Evolutionary conservation across 257 asterid genomes (phyloP), one percentile per base, ranked within the genome.

Genomic region (Jacaranda copaia): DNA sequence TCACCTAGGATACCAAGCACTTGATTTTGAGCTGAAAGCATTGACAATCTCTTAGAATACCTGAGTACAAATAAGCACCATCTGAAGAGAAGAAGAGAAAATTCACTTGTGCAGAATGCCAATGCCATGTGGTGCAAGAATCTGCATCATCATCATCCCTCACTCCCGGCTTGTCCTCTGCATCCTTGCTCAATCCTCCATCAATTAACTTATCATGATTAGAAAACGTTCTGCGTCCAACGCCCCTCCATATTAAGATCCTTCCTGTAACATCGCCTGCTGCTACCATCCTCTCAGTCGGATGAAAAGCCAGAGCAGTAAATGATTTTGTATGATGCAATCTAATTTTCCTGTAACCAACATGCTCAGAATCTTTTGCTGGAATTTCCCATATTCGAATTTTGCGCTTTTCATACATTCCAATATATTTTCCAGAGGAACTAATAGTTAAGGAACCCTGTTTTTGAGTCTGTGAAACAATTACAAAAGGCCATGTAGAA

Each of bases 181-280:
- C 78, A 75, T 85, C 86, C 73, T 78, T 77, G 72, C 55, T 72
- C 15, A 72, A 56, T 52, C 75, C 77, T 57, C 88, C 84, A 66
- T 85, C 81, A 52, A 70, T 53, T 64, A 78, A 65, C 64, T 88
- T 81, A 51, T 68, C 62, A 53, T 67, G 62, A 63, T 63, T 73
- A 48, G 87, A 72, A 43, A 86, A 82, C 45, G 86, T 79, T 78
- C 70, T 71, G 19, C 25, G 73, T 38, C 99, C 99, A 82, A 91
- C 88, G 73, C 93, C 94, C 86, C 98, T 93, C 97, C 97, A 96
- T 83, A 96, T 68, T 80, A 93, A 82, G 76, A 96, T 91, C 82
- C 99, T 91, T 85, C 99, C 99, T 1, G 97, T 89, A 46, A 63
- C 84, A 84, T 96, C 99, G 19, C 99, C 99, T 52, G 98, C 99